These are phyloP conservation scores for Globisporangium nagaii DNA, from an alignment of 352 stramenopile species.

Conservation along the genomic window DNA sequence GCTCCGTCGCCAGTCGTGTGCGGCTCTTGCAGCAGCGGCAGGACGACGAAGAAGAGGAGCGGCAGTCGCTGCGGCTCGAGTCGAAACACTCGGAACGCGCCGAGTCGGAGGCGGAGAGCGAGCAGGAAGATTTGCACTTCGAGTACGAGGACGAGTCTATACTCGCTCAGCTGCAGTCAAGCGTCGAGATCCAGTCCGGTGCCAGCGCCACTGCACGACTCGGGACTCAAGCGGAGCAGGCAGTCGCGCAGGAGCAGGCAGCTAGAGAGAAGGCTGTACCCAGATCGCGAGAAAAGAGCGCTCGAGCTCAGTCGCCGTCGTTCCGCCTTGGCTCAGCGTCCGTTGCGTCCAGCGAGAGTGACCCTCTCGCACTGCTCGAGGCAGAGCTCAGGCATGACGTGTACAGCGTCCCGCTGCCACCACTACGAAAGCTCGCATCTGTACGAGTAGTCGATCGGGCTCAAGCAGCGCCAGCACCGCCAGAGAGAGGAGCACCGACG, in stretches of 20 bases:
- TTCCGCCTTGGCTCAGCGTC: constrained; percentile 8
- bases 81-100: neutral
- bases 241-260: neutral
- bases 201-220: neutral
- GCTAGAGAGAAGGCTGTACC: neutral
- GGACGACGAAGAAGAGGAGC: neutral
- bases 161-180: neutral
- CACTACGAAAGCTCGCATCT: neutral
- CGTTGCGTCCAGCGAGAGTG: constrained; percentile 22
- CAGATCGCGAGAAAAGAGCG: neutral
- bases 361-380: constrained; percentile 42
- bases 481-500: neutral
- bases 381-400: constrained; percentile 23
- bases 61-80: neutral
- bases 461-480: neutral
- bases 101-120: neutral
- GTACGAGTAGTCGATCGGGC: no score
- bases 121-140: neutral
- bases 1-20: neutral
- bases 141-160: constrained; percentile 2
- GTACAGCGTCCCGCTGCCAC: neutral
- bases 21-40: neutral
- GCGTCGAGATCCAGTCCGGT: neutral
- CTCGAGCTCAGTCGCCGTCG: no score
- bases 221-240: neutral